Evolutionary conservation across 805 yeast species (phyloP), one percentile per base, ranked within the genome.

Genomic region (Saccharomyces jurei): DNA sequence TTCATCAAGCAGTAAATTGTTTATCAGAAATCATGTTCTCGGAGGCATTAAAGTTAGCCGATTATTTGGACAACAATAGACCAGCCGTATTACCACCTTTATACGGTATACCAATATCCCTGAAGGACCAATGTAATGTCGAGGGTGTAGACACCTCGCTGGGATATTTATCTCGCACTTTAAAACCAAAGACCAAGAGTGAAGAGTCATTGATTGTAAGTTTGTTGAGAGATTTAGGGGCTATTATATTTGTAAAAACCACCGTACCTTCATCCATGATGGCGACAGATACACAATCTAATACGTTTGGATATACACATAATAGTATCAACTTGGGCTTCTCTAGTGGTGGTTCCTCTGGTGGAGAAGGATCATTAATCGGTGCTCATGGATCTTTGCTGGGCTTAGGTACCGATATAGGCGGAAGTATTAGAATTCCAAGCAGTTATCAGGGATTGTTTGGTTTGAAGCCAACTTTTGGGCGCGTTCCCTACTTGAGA

Each of bases 31-130:
- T 67, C 22, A 81, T 84, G 61, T 72, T 80, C 36, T 79, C 78
- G 22, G 76, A 78, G 52, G 89, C 87, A 3, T 70, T 84, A 54
- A 69, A 71, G 54, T 72, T 77, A 50, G 89, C 89, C 4, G 64
- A 74, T 56, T 68, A 62, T 52, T 71, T 81, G 60, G 89, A 84
- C 63, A 77, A 71, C 6, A 59, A 73, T 47, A 68, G 76, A 46
- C 84, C 83, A 14, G 74, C 77, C 57, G 67, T 76, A 1, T 63
- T 79, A 36, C 88, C 88, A 29, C 84, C 86, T 1, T 74, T 84
- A 49, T 88, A 84, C 60, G 89, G 89, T 1, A 68, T 84, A 30
- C 89, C 89, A 2, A 70, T 83, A 31, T 81, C 86, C 0, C 71
- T 83, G 52, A 83, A 83, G 57, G 84, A 66, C 54, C 69, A 65